phyloP scores from a whole-genome alignment of 495 filamentous ascomycete genomes.

The Trichoderma reesei region DNA sequence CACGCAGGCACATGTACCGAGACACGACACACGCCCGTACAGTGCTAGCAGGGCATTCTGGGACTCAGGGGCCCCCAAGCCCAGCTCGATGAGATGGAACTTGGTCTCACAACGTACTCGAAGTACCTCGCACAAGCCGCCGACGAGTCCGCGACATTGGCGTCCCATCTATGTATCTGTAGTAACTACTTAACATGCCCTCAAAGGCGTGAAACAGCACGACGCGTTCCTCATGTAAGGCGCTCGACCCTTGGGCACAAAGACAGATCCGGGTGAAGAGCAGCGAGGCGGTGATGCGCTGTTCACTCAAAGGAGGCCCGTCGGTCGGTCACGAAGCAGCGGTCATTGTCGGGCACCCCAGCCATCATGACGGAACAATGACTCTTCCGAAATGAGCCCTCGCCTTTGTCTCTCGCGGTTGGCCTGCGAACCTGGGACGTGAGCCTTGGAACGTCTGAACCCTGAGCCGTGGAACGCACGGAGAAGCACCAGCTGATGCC shows the following conservation, averaged over 20 bases:
- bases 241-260: background rate
- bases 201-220: background rate
- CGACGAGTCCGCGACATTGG: too few species aligned
- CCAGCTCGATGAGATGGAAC: background rate
- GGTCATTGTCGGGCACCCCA: background rate
- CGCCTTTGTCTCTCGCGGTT: background rate
- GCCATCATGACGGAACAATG: background rate
- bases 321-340: background rate
- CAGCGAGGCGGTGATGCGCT: slow-evolving; percentile 4
- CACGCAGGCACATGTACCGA: background rate
- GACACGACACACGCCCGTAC: background rate
- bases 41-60: background rate
- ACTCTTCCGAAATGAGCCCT: background rate
- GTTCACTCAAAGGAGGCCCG: background rate
- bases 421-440: background rate
- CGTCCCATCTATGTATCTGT: too few species aligned
- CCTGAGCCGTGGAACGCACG: background rate
- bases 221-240: too few species aligned
- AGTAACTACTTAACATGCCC: too few species aligned
- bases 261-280: background rate
- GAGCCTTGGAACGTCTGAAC: background rate
- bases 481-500: background rate
- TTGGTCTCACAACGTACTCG: too few species aligned
- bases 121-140: background rate
- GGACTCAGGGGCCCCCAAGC: background rate